A percentile compares a stretch with the other conserved stretches of the same genome.
phyloP scores from a whole-genome alignment of 306 rosid genomes.

The Dryas drummondii region DNA sequence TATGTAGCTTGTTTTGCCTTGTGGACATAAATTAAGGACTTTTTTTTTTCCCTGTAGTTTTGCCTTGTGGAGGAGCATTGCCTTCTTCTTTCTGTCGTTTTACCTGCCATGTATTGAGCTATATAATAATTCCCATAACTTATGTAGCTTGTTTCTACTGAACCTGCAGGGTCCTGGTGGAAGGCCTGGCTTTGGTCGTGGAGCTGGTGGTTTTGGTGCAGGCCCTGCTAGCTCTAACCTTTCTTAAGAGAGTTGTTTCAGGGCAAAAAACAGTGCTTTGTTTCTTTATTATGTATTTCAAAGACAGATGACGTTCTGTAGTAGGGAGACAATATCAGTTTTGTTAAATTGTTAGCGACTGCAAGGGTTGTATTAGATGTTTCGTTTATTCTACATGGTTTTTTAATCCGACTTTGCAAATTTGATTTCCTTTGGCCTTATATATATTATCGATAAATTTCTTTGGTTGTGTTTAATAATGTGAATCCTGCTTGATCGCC shows the following conservation, averaged over 20 bases:
- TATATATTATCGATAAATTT: background rate
- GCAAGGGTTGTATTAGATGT: background rate
- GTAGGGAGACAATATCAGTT: conserved; percentile 9
- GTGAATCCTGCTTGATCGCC: too few species aligned
- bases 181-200: conserved; percentile 55
- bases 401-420: background rate
- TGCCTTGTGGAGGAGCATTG: too few species aligned
- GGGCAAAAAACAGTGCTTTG: background rate
- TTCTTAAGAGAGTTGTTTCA: conserved; percentile 19
- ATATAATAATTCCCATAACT: background rate
- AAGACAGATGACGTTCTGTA: background rate
- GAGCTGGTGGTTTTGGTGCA: conserved; percentile 47
- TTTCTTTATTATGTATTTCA: background rate
- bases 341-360: conserved; percentile 1
- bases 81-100: too few species aligned
- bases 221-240: conserved; percentile 53
- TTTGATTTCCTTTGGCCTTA: background rate
- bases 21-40: too few species aligned
- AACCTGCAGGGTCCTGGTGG: conserved; percentile 44
- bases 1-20: too few species aligned
- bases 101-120: background rate
- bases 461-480: background rate
- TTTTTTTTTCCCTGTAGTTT: too few species aligned
- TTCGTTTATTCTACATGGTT: background rate
- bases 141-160: background rate